Evolutionary conservation across 164 flowering plant genomes (phyloP), one percentile per base, ranked within the genome.

Genomic region (Macadamia tetraphylla): DNA sequence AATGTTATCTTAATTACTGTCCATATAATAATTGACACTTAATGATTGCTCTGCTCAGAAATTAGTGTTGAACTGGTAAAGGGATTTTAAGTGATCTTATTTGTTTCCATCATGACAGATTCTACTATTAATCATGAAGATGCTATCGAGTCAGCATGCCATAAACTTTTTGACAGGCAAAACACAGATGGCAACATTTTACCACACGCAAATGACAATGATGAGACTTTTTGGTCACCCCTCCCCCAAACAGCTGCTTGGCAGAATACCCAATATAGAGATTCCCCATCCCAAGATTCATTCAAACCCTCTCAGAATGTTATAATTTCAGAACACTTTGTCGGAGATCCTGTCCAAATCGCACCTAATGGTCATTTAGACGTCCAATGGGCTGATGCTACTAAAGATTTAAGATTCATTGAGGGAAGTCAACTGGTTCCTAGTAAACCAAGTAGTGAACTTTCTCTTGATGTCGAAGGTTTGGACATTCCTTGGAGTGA

Each of bases 401-500:
- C 40, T 35, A 35, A 35, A 35, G 40, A 35, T 2, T 35, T 35
- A 35, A 81, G 81, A 65, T 79, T 73, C 72, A 23, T 55, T 42
- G 86, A 74, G 42, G 81, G 78, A 62, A 60, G 75, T 71, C 84
- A 68, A 65, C 53, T 70, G 12, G 43, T 70, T 61, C 67, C 79
- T 58, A 72, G 69, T 69, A 87, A 63, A 71, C 15, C 82, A 64
- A 78, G 74, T 71, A 75, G 58, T 51, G 89, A 86, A 14, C 53
- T 87, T 64, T 29, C 84, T 48, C 76, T 91, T 76, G 91, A 86
- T 66, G 76, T 83, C 60, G 96, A 89, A 56, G 97, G 87, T 75
- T 71, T 94, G 75, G 85, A 81, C 70, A 94, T 94, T 67, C 96
- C 96, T 6, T 94, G 99, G 99, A 84, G 79, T 79, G 94, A 94